Evolutionary conservation across 306 rosid species (phyloP), one percentile per base, ranked within the genome.

Genomic region (Lathyrus sativus): DNA sequence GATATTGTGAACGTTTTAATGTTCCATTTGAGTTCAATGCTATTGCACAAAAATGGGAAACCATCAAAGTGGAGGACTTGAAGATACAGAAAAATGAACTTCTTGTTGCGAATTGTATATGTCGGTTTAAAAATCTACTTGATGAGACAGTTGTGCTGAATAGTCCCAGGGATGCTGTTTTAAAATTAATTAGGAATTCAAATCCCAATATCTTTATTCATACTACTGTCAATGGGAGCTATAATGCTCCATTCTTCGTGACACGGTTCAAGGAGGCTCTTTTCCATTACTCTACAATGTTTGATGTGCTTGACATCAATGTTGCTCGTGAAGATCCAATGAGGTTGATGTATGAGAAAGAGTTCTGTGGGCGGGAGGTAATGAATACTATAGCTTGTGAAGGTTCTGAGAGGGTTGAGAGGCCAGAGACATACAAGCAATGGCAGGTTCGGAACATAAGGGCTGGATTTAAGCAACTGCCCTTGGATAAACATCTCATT

Each of bases 341-440:
- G 74, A 86, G 91, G 79, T 39, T 78, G 84, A 62, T 78, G 88
- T 56, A 68, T 71, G 96, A 91, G 84, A 73, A 54, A 29, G 97
- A 91, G 63, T 67, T 86, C 46, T 49, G 62, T 39, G 97, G 92
- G 24, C 73, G 89, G 39, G 88, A 91, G 75, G 73, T 62, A n/a
- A 76, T 88, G 88, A 91, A 88, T 73, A 89, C 81, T 38, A 75
- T 91, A 45, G 92, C 95, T 4, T 88, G 91, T 38, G 97, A 91
- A 69, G 97, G 97, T 14, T 68, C 43, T 4, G 82, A 86, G 75
- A 83, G 97, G 74, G 74, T 86, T 43, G 89, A 91, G 80, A 86
- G 95, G 88, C 96, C 96, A 3, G 96, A 91, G 84, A 80, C 88
- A 4, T 86, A 88, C 75, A 86, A 78, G 79, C 88, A 81, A 39